Evolutionary conservation across 495 filamentous ascomycete species (phyloP), one percentile per base, ranked within the genome.

Genomic region (Cercophora newfieldiana): DNA sequence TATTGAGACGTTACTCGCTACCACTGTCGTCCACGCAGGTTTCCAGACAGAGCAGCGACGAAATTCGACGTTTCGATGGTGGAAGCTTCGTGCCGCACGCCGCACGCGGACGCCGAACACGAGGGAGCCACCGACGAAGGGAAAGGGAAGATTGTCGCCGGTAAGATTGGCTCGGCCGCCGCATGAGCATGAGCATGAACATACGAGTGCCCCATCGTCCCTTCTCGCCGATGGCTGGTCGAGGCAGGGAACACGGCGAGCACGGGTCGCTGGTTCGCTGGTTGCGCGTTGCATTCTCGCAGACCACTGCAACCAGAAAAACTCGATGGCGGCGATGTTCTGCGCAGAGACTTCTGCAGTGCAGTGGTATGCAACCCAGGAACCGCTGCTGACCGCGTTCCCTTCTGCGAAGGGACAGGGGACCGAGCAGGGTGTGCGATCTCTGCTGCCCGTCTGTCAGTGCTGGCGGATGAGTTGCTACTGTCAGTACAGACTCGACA

Each of bases 231-330:
- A 28, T 26, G 50, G 50, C 50, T 22, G 50, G 25, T 44, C 37
- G 50, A 54, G 51, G 51, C 51, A 55, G 16, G 26, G 51, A 24
- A 22, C 51, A 55, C 51, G 51, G 16, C 14, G 51, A 24, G 51
- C 51, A 55, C 51, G 51, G 51, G 51, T 55, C 51, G 51, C 51
- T 44, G 37, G 37, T 44, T 44, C 37, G 37, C 37, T 44, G 37
- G 24, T 53, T 53, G 22, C 54, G 25, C 21, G 54, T 57, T n/a
- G 54, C 54, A 57, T 57, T 53, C 37, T 14, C 37, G 54, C 21
- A 60, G 58, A 60, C 48, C 58, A 60, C 58, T 60, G 58, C 58
- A 60, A 60, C 28, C 54, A 26, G 26, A 48, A 14, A 21, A 60
- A 48, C 22, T 44, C n/a, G 28, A 25, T 21, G 28, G 37, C 21